phyloP scores from a whole-genome alignment of 305 asterid genomes.

The Fraxinus sp. region DNA sequence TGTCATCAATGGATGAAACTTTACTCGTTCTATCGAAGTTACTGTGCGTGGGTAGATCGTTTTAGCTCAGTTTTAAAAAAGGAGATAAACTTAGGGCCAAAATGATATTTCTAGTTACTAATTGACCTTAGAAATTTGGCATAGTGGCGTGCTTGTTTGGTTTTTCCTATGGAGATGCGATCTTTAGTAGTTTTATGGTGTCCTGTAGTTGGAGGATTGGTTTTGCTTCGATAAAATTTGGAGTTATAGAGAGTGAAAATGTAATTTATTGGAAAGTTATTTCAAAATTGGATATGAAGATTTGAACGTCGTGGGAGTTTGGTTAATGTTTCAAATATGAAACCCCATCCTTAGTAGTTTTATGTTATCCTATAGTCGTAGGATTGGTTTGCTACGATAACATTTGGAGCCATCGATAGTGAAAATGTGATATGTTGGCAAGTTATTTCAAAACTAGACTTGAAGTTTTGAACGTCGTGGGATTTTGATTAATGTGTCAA shows the following conservation, averaged over 20 bases:
- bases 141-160: background rate
- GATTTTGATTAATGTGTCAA: background rate
- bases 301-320: background rate
- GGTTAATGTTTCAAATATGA: background rate
- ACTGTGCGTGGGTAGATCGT: background rate
- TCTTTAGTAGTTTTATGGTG: background rate
- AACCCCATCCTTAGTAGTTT: background rate
- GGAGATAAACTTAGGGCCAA: background rate
- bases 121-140: background rate
- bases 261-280: background rate
- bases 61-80: background rate
- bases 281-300: background rate
- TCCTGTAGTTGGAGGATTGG: background rate
- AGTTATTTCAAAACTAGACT: background rate
- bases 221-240: background rate
- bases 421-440: background rate
- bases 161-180: conserved; percentile 2
- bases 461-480: background rate
- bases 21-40: background rate
- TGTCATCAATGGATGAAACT: background rate
- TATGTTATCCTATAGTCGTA: background rate
- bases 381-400: background rate
- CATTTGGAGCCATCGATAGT: background rate
- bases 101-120: background rate
- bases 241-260: background rate